Evolutionary conservation across 1,284 basidiomycete genomes (phyloP), one percentile per base, ranked within the genome.

Genomic region (Tilletia walkeri): DNA sequence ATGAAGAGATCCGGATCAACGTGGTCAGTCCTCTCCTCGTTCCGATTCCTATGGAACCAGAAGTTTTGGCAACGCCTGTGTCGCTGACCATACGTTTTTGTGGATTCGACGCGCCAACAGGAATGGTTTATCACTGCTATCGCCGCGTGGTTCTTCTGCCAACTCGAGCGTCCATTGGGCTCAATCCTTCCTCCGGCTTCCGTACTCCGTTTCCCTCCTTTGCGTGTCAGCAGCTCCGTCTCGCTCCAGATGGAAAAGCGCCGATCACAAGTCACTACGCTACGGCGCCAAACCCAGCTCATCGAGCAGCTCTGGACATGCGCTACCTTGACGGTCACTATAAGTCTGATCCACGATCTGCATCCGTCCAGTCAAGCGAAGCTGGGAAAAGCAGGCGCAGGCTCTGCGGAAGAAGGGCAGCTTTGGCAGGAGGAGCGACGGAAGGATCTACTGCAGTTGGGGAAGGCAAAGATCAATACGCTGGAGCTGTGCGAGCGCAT

Each of bases 131-230:
- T 63, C 34, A 63, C 59, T n/a, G 59, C 59, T 36, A 63, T 39
- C 34, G 12, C 59, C 30, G 59, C 59, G 7, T 63, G 59, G 59
- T 63, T 63, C 59, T 63, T 63, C 59, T 63, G 59, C 14, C 59
- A 63, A n/a, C 59, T 63, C 34, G 59, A 63, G 36, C 30, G 36
- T 18, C 59, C 59, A 10, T n/a, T 63, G 30, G 59, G 59, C 36
- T 41, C 34, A 16, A 36, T 63, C 30, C n/a, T 63, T 16, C 59
- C 59, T 4, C 59, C 59, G 9, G 59, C 59, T 39, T 63, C 59
- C 12, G 39, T 63, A 3, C 36, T 63, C 12, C 30, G 59, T n/a
- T 63, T 63, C 59, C 59, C 59, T 14, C 59, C 59, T 12, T 34
- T 63, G 16, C 59, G 59, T 14, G 39, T 63, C 38, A 16, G 59